These are phyloP conservation scores for Dryas octopetala DNA, from an alignment of 306 rosid species.

Conservation along the genomic window DNA sequence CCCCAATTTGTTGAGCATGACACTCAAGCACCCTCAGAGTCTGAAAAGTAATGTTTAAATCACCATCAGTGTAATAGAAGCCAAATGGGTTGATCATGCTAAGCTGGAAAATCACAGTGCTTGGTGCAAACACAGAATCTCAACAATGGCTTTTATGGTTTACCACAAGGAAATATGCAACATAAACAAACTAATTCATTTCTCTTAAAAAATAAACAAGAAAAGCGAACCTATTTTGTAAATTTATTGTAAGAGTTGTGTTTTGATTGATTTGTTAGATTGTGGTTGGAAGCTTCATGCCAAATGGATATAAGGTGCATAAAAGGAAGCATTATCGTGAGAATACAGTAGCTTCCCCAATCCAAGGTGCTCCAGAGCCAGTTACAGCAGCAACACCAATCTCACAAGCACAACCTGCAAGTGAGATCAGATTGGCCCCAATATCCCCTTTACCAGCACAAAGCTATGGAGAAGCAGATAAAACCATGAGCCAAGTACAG, in stretches of 20 bases:
- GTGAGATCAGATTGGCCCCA: slow-evolving; percentile 20
- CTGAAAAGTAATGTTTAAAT: too few relatives aligned
- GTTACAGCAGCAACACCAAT: slow-evolving; percentile 46
- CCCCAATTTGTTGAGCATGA: neutral
- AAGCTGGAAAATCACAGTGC: neutral
- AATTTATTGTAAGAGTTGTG: neutral
- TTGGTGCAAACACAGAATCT: neutral
- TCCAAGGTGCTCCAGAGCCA: slow-evolving; percentile 34
- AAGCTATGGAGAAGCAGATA: slow-evolving; percentile 39
- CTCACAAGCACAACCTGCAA: slow-evolving; percentile 49
- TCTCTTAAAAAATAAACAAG: neutral
- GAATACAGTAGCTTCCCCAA: slow-evolving; percentile 35
- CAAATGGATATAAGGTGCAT: slow-evolving; percentile 41
- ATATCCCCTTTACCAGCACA: slow-evolving; percentile 33
- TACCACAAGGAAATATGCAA: neutral
- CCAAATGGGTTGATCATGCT: neutral
- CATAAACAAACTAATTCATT: neutral
- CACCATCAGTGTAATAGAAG: too few relatives aligned
- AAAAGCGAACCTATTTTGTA: neutral
- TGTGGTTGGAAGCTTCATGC: slow-evolving; percentile 75
- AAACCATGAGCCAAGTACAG: slow-evolving; percentile 32
- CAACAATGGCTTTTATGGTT: neutral
- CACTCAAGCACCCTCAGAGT: neutral
- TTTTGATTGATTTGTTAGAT: slow-evolving; percentile 41
- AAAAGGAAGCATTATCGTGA: slow-evolving; percentile 60